These are phyloP conservation scores for Rhizophagus sp. DNA, from an alignment of 192 early-diverging fungal genomes.

Conservation along the genomic window DNA sequence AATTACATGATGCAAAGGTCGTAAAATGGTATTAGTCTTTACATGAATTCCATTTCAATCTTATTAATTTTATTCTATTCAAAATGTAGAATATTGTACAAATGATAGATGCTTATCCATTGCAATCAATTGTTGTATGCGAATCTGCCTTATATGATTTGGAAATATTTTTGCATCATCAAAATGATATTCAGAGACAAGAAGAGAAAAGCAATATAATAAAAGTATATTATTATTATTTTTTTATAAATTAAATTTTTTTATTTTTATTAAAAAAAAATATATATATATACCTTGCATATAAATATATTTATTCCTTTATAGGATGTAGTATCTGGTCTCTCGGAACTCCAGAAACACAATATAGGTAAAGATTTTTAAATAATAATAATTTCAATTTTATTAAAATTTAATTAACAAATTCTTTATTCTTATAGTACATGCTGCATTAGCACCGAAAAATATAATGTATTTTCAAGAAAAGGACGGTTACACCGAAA, in stretches of 20 bases:
- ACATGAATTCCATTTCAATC: too few species aligned
- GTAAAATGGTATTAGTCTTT: neutral
- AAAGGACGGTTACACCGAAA: neutral
- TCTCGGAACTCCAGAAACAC: neutral
- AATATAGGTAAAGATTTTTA: neutral
- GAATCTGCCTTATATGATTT: neutral
- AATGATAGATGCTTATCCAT: neutral
- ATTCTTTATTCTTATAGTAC: neutral
- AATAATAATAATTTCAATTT: neutral
- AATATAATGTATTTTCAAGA: constrained; percentile 12
- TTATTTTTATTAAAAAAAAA: neutral
- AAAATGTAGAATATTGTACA: neutral
- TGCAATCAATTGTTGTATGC: neutral
- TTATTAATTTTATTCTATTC: neutral
- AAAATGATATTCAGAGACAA: neutral
- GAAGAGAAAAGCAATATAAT: neutral
- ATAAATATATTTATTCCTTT: neutral
- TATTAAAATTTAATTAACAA: neutral
- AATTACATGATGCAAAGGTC: neutral
- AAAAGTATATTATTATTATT: neutral
- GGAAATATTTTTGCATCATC: neutral
- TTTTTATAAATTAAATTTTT: neutral
- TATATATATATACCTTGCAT: neutral
- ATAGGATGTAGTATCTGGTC: neutral
- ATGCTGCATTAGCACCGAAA: neutral